A percentile compares a stretch with the other conserved stretches of the same genome.
Conservation (phyloP, 176 grass and related monocot genomes). For the Coix lacrymajobi region DNA sequence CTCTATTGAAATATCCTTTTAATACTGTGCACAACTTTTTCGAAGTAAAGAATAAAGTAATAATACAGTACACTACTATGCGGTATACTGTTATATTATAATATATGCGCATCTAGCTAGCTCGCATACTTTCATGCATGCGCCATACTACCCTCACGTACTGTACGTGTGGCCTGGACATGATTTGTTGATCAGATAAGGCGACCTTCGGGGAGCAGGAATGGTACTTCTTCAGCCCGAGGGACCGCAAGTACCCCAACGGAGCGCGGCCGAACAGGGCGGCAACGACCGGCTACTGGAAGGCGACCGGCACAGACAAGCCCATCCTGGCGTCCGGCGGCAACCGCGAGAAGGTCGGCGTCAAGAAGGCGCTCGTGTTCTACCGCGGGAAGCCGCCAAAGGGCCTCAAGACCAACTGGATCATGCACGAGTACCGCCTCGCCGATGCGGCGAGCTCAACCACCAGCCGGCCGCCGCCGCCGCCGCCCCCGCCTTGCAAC, state of each 20-base stretch:
- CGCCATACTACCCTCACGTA: neutral
- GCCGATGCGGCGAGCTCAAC: constrained; percentile 22
- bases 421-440: constrained; percentile 99
- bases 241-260: constrained; percentile 96
- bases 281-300: constrained; percentile 95
- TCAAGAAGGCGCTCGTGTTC: constrained; percentile 96
- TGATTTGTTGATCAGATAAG: constrained; percentile 49
- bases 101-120: neutral
- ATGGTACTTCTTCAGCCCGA: constrained; percentile 98
- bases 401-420: constrained; percentile 91
- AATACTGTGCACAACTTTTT: neutral
- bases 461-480: neutral
- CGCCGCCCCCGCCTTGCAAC: neutral
- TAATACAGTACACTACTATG: neutral
- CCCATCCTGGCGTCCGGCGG: constrained; percentile 49
- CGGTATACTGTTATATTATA: neutral
- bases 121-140: neutral
- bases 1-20: neutral
- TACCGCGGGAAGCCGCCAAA: constrained; percentile 78
- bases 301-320: constrained; percentile 94
- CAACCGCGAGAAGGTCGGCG: constrained; percentile 64
- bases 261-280: constrained; percentile 79
- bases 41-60: neutral
- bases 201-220: constrained; percentile 82
- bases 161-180: neutral